These are phyloP conservation scores for Aspergillus ochraceus DNA, from an alignment of 2,329 filamentous ascomycete genomes.

Conservation along the genomic window DNA sequence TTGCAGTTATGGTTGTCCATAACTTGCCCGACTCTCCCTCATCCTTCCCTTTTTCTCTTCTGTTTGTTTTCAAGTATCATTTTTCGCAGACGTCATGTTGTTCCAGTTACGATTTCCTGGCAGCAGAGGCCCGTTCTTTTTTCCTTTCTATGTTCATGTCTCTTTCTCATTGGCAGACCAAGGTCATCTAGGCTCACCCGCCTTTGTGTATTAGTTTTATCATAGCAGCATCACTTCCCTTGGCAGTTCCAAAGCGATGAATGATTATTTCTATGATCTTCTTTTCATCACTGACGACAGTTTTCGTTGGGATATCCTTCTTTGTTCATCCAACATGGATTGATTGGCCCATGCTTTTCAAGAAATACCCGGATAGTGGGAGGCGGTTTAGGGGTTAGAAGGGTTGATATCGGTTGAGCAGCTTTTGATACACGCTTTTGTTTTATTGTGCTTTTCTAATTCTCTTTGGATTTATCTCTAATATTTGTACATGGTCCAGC, in stretches of 20 bases:
- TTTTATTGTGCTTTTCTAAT: background rate
- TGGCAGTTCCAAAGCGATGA: slow-evolving; percentile 23
- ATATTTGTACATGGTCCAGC: background rate
- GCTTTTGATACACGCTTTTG: background rate
- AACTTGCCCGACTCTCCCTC: slow-evolving; percentile 25
- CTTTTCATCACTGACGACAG: background rate
- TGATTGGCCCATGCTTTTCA: background rate
- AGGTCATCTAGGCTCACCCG: slow-evolving; percentile 20
- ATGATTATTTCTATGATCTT: slow-evolving; percentile 18
- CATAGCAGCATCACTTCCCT: slow-evolving; percentile 23
- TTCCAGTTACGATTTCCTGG: slow-evolving; percentile 30
- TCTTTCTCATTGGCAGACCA: slow-evolving; percentile 22
- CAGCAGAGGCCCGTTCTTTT: slow-evolving; percentile 14
- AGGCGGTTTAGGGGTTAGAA: background rate
- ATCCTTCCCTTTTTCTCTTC: slow-evolving; percentile 5
- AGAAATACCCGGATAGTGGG: background rate
- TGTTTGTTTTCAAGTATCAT: slow-evolving; percentile 16
- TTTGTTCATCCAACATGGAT: background rate
- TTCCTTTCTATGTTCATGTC: slow-evolving; percentile 24
- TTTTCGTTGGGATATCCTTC: background rate
- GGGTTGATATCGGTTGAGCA: background rate
- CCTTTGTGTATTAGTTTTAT: slow-evolving; percentile 30
- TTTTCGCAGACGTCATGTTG: slow-evolving; percentile 16
- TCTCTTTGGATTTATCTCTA: background rate
- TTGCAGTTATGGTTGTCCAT: slow-evolving; percentile 31